Conservation (phyloP, 129 eudicot genomes). For the Flaveria robusta region DNA sequence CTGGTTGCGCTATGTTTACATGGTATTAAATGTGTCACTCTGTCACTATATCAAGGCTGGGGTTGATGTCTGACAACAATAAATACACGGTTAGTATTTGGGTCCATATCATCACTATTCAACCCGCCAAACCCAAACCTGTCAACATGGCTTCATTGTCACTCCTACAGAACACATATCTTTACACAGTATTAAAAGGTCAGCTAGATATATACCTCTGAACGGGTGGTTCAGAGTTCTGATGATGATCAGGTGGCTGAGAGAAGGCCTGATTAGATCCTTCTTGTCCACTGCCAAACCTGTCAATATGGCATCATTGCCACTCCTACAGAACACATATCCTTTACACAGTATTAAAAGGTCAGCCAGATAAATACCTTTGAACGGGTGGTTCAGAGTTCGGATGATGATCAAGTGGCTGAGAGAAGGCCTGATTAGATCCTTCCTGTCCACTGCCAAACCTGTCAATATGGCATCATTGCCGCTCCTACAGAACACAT, state of each 20-base stretch:
- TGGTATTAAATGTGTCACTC: background rate
- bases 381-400: background rate
- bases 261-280: constrained; percentile 8
- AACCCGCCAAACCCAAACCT: background rate
- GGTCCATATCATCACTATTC: background rate
- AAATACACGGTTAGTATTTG: background rate
- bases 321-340: background rate
- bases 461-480: background rate
- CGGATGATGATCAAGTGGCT: constrained; percentile 14
- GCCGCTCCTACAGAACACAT: background rate
- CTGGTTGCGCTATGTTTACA: background rate
- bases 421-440: constrained; percentile 14
- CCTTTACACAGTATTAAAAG: background rate
- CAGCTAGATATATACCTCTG: constrained; percentile 14
- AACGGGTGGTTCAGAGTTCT: constrained; percentile 15
- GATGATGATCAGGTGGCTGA: constrained; percentile 19
- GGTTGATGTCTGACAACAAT: background rate
- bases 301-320: background rate
- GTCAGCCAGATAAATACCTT: constrained; percentile 17
- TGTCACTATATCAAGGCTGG: background rate
- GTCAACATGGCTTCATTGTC: background rate
- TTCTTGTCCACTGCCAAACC: background rate
- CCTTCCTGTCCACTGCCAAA: background rate
- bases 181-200: background rate
- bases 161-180: background rate